Evolutionary conservation across 1,284 basidiomycete species (phyloP).

Genomic region (Ustilago hordei): DNA sequence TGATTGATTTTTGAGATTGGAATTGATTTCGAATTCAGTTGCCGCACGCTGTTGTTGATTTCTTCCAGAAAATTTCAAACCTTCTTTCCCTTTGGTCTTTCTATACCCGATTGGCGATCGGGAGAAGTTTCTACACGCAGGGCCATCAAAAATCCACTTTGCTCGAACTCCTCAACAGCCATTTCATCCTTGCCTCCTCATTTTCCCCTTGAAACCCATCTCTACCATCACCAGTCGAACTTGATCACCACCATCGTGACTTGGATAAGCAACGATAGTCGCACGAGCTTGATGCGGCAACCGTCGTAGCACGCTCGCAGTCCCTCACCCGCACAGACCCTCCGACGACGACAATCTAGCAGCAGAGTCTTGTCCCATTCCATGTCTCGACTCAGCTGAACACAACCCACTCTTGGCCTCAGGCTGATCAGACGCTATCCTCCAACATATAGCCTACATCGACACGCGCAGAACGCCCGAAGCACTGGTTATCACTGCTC

Average conservation of each 20-base stretch:
- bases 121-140: slow-evolving; percentile 7
- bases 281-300: not conserved
- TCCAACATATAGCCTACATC: not conserved
- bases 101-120: slow-evolving; percentile 25
- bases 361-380: not conserved
- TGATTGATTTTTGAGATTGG: not conserved
- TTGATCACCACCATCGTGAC: not conserved
- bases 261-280: not conserved
- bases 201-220: not conserved
- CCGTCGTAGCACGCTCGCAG: not conserved
- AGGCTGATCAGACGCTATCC: not conserved
- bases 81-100: not conserved
- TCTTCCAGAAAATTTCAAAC: slow-evolving; percentile 39
- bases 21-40: slow-evolving; percentile 1
- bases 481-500: not conserved
- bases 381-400: not conserved
- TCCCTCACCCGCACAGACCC: not conserved
- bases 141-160: slow-evolving; percentile 9
- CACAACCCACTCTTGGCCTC: not conserved
- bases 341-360: not conserved
- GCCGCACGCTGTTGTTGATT: slow-evolving; percentile 1
- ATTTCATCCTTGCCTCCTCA: not conserved
- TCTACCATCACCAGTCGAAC: not conserved
- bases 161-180: not conserved
- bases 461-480: not conserved